phyloP scores from a whole-genome alignment of 2,329 filamentous ascomycete species.

The Ophiocordyceps camponoti-saundersi region DNA sequence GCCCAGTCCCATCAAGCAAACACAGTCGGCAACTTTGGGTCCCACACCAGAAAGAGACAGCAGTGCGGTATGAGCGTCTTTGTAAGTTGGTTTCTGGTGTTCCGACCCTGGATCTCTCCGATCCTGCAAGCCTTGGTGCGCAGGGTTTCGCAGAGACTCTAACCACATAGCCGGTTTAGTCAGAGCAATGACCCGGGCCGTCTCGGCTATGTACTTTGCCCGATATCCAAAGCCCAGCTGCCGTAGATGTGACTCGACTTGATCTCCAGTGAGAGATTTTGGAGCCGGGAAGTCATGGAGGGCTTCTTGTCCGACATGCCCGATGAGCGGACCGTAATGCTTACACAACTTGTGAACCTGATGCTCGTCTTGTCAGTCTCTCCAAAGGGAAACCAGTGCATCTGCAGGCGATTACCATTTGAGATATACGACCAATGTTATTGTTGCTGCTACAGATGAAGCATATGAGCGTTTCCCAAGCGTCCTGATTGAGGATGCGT shows the following conservation, averaged over 20 bases:
- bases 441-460: constrained; percentile 99
- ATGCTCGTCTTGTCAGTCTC: neutral
- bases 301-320: constrained; percentile 46
- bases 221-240: constrained; percentile 86
- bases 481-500: constrained; percentile 81
- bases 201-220: constrained; percentile 81
- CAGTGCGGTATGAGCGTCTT: constrained; percentile 63
- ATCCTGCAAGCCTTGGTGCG: constrained; percentile 33
- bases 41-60: constrained; percentile 74
- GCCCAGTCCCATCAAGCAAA: constrained; percentile 87
- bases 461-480: constrained; percentile 83
- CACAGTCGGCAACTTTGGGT: constrained; percentile 92
- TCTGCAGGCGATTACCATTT: constrained; percentile 48
- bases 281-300: constrained; percentile 84
- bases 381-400: too few species aligned
- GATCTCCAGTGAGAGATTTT: constrained; percentile 48
- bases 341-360: constrained; percentile 72
- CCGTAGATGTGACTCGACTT: constrained; percentile 68
- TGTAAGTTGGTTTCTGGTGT: constrained; percentile 42
- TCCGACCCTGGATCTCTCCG: constrained; percentile 16
- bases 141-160: constrained; percentile 59
- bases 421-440: constrained; percentile 85
- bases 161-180: constrained; percentile 62
- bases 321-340: constrained; percentile 68
- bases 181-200: constrained; percentile 55